phyloP scores from a whole-genome alignment of 176 grass and related monocot species.

The Hordeum marinum region DNA sequence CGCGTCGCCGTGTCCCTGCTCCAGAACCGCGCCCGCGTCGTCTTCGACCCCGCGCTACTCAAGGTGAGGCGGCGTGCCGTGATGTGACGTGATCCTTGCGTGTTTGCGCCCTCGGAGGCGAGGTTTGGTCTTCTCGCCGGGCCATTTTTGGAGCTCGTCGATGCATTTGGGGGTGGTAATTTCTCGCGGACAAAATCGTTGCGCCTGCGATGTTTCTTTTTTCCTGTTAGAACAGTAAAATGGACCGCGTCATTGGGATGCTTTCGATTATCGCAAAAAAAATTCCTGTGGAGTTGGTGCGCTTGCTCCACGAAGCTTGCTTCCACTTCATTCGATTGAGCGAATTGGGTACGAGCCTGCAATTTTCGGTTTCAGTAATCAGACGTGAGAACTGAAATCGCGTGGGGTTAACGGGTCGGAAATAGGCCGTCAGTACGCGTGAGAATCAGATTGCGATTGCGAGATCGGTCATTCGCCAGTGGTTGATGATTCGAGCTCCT shows the following conservation, averaged over 20 bases:
- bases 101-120: neutral
- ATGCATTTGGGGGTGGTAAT: neutral
- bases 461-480: neutral
- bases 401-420: neutral
- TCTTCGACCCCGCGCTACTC: constrained; percentile 64
- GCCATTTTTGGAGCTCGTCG: neutral
- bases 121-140: neutral
- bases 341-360: neutral
- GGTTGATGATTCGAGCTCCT: neutral
- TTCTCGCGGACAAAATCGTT: neutral
- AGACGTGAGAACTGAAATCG: neutral
- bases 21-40: constrained; percentile 86
- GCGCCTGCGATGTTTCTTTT: neutral
- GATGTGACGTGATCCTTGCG: constrained; percentile 6
- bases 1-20: constrained; percentile 83
- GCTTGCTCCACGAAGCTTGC: neutral
- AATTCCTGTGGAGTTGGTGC: neutral
- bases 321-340: neutral
- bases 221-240: neutral
- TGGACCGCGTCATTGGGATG: neutral
- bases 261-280: neutral
- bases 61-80: constrained; percentile 46
- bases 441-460: neutral
- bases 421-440: neutral
- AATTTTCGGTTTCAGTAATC: neutral